Base-by-base conservation (phyloP, 495 filamentous ascomycete genomes). In the Lasiosphaeria hispida region DNA sequence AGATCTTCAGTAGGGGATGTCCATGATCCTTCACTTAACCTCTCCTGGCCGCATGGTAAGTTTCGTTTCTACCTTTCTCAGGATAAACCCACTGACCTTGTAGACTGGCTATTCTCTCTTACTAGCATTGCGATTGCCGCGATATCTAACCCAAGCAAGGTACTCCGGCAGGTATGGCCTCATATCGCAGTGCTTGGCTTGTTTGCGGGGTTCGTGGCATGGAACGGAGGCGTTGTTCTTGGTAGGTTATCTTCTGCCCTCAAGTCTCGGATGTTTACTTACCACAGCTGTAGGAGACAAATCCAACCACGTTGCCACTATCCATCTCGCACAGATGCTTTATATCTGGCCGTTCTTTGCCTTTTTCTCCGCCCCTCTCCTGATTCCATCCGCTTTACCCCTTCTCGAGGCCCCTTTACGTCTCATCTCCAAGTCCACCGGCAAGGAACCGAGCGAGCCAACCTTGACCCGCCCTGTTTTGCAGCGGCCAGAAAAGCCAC, bases 251-350 rank as follows among this genome's bases (percentile, higher is more conserved):
- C 19, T 15, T 1, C 23, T 2, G 15, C 10, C 45, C 39, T 10
- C 0, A 30, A 30, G 23, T 39, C 19, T 14, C 0, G 0, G 6
- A 1, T 6, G 30, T 9, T 9, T 6, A 8, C 45, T 70, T 48
- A 68, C 40, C 5, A 33, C 18, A 17, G 0, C 30, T 1, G 1
- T 52, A 90, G 87, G 90, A 14, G 95, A 98, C 71, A 96, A 97
- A 76, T 86, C 88, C 23, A 96, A 96, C 65, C 94, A 98, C 67
- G 77, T 91, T 55, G 90, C 91, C 3, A 91, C 90, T 7, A 69
- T 97, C 15, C 95, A 98, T 65, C 69, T 96, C 42, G 80, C 94
- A 2, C 94, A 98, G 70, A 88, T 97, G 83, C 86, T 97, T 36
- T 98, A 98, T 69, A 85, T 97, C 64, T 93, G 91, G 86, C 87